Evolutionary conservation across 805 yeast species (phyloP).

Genomic region (Saccharomyces jurei): DNA sequence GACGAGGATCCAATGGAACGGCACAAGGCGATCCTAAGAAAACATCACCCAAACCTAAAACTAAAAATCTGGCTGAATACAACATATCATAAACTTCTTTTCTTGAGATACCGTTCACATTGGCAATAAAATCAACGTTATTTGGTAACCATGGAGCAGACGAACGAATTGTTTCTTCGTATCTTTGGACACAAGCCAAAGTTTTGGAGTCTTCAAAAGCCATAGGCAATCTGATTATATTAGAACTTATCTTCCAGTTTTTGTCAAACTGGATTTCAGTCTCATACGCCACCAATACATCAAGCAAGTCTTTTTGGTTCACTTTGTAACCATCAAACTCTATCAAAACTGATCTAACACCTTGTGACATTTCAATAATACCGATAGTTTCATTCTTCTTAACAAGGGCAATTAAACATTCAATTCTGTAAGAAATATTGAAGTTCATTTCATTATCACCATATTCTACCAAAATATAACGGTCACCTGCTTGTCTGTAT

Average conservation of each 20-base stretch:
- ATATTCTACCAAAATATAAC: slow-evolving; percentile 84
- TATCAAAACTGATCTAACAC: slow-evolving; percentile 89
- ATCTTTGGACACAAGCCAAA: slow-evolving; percentile 80
- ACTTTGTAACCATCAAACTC: slow-evolving; percentile 65
- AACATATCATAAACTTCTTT: slow-evolving; percentile 73
- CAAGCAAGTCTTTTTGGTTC: slow-evolving; percentile 53
- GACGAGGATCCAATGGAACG: slow-evolving; percentile 95
- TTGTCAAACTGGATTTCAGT: slow-evolving; percentile 61
- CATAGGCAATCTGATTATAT: slow-evolving; percentile 82
- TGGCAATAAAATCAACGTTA: slow-evolving; percentile 90
- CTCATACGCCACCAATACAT: slow-evolving; percentile 65
- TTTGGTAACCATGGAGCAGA: slow-evolving; percentile 97
- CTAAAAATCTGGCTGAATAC: slow-evolving; percentile 84
- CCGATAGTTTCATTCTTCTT: slow-evolving; percentile 59
- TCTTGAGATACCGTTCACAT: slow-evolving; percentile 74
- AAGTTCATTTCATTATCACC: slow-evolving; percentile 85
- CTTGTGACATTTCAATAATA: slow-evolving; percentile 91
- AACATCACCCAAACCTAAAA: slow-evolving; percentile 93
- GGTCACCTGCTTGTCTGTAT: slow-evolving; percentile 95
- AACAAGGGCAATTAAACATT: slow-evolving; percentile 71
- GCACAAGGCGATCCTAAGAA: slow-evolving; percentile 98
- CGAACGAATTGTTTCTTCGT: slow-evolving; percentile 86
- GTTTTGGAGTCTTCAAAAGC: slow-evolving; percentile 92
- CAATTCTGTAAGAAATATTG: slow-evolving; percentile 76
- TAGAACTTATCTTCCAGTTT: slow-evolving; percentile 81